A percentile compares a stretch with the other conserved stretches of the same genome.
phyloP scores from a whole-genome alignment of 106 monocot genomes.

The Acorus calamus region DNA sequence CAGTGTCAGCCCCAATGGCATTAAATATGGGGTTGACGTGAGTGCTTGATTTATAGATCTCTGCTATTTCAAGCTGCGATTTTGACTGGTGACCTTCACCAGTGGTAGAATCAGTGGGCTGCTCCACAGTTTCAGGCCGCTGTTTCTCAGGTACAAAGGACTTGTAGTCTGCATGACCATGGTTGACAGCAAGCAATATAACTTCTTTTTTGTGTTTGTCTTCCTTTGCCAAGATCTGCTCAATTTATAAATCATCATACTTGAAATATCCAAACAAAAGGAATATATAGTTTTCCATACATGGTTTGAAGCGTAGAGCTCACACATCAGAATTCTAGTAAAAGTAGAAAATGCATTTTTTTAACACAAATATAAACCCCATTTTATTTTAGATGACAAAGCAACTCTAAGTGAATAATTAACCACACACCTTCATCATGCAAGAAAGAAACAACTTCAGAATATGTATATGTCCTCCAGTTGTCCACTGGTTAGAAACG shows the following conservation, averaged over 20 bases:
- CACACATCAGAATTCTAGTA: too few relatives aligned
- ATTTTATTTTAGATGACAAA: too few relatives aligned
- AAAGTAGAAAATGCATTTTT: too few relatives aligned
- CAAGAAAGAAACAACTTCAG: too few relatives aligned
- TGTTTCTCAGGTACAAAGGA: conserved; percentile 80
- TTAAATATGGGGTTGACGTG: conserved; percentile 75
- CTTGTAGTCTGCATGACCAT: conserved; percentile 59
- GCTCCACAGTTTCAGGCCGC: conserved; percentile 15
- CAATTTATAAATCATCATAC: not conserved
- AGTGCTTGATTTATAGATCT: conserved; percentile 71
- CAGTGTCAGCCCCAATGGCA: conserved; percentile 68
- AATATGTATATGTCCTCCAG: too few relatives aligned
- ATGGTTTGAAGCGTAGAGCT: too few relatives aligned
- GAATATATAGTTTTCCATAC: not conserved
- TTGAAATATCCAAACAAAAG: not conserved
- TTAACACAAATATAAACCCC: too few relatives aligned
- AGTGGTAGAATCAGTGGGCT: conserved; percentile 29
- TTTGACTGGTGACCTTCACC: conserved; percentile 26
- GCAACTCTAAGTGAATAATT: too few relatives aligned
- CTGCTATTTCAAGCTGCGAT: conserved; percentile 54
- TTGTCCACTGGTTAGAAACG: too few relatives aligned
- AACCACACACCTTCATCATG: too few relatives aligned
- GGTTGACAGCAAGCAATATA: conserved; percentile 57
- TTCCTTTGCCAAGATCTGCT: conserved; percentile 79
- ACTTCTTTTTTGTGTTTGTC: conserved; percentile 91